A percentile compares a stretch with the other conserved stretches of the same genome.
phyloP scores from a whole-genome alignment of 257 asterid genomes.

The Solanum virginianum region DNA sequence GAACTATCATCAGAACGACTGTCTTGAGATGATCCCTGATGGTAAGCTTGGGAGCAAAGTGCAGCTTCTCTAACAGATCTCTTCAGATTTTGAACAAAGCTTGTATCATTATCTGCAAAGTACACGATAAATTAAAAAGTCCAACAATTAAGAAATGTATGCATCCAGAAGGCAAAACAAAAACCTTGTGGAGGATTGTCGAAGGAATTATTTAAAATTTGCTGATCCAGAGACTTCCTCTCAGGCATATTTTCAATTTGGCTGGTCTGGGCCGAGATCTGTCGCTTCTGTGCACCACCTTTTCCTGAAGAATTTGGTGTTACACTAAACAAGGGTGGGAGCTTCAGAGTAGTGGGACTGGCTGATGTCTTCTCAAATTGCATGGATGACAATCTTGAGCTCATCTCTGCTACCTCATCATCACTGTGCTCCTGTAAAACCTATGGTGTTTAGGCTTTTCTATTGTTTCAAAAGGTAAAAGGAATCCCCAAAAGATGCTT shows the following conservation, averaged over 20 bases:
- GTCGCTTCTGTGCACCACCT: conserved; percentile 69
- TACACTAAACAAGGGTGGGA: conserved; percentile 90
- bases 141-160: background rate
- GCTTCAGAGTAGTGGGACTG: conserved; percentile 74
- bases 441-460: background rate
- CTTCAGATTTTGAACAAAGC: conserved; percentile 69
- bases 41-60: conserved; percentile 42
- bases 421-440: conserved; percentile 49
- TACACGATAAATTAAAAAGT: background rate
- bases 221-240: conserved; percentile 39
- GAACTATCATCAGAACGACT: conserved; percentile 80
- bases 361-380: conserved; percentile 75
- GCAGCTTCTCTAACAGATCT: conserved; percentile 98
- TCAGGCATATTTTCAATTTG: conserved; percentile 41
- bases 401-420: conserved; percentile 61
- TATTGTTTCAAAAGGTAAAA: background rate
- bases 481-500: background rate
- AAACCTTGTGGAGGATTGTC: conserved; percentile 54
- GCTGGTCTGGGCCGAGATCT: conserved; percentile 34
- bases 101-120: conserved; percentile 59
- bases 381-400: conserved; percentile 64
- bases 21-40: conserved; percentile 63
- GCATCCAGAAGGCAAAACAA: conserved; percentile 12
- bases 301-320: conserved; percentile 82
- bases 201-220: conserved; percentile 21